phyloP scores from a whole-genome alignment of 345 rosid genomes.

The Eucalyptus coolabah region DNA sequence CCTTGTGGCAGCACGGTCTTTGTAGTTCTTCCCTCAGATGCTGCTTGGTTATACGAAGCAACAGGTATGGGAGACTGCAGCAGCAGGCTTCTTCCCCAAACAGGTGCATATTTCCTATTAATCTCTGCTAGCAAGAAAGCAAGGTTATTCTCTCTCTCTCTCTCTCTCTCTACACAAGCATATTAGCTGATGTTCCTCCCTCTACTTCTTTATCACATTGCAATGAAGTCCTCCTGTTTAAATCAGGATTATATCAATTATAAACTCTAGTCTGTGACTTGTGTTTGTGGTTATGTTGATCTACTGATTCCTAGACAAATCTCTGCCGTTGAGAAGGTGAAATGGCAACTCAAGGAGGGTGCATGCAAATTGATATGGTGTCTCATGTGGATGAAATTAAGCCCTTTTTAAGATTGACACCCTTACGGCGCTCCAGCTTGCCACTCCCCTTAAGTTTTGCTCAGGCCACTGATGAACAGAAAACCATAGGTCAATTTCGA shows the following conservation, averaged over 20 bases:
- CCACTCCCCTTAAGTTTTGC: not conserved
- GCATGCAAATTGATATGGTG: not conserved
- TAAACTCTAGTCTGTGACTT: not conserved
- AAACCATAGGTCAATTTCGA: not conserved
- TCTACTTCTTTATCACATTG: not conserved
- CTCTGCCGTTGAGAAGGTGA: not conserved
- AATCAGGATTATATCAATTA: not conserved
- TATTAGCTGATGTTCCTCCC: not conserved
- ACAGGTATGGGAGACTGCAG: not conserved
- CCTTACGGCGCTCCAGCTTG: not conserved
- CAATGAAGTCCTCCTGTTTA: not conserved
- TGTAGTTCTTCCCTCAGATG: not conserved
- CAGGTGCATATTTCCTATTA: not conserved
- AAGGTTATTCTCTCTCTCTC: not conserved
- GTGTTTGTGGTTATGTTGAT: not conserved
- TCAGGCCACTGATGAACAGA: not conserved
- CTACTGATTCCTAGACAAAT: not conserved
- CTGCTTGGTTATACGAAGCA: not conserved
- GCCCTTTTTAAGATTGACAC: not conserved
- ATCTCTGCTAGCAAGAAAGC: not conserved
- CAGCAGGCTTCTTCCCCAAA: not conserved
- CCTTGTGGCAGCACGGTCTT: not conserved
- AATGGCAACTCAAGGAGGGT: not conserved
- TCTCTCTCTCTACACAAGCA: not conserved
- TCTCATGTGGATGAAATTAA: not conserved